Evolutionary conservation across 495 filamentous ascomycete genomes (phyloP).

Genomic region (Talaromyces proteolyticus): DNA sequence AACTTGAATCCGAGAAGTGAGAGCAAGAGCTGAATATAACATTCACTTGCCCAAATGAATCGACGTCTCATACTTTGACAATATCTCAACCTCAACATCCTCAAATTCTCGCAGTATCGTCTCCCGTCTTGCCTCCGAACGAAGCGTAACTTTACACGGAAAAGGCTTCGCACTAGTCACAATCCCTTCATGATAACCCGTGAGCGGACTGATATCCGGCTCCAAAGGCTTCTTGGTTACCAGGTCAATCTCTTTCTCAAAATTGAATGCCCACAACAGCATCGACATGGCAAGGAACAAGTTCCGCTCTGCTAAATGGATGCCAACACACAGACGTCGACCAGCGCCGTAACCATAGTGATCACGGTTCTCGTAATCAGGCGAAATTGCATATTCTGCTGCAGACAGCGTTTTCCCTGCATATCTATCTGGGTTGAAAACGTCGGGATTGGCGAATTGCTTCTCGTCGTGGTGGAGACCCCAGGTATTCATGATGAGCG

Average conservation of each 20-base stretch:
- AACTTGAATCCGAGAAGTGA: too few species aligned
- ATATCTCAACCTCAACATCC: too few species aligned
- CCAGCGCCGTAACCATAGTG: slow-evolving; percentile 32
- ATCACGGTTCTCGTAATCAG: slow-evolving; percentile 23
- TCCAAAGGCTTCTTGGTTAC: background rate
- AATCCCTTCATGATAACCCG: slow-evolving; percentile 33
- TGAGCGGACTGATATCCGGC: slow-evolving; percentile 9
- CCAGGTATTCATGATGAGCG: slow-evolving; percentile 27
- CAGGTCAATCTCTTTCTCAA: slow-evolving; percentile 9
- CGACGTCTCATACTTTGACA: too few species aligned
- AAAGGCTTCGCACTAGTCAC: slow-evolving; percentile 31
- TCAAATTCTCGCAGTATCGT: slow-evolving; percentile 33
- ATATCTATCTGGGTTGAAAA: slow-evolving; percentile 48
- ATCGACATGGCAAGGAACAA: slow-evolving; percentile 50
- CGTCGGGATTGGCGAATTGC: slow-evolving; percentile 40
- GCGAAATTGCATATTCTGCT: slow-evolving; percentile 14
- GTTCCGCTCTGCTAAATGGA: slow-evolving; percentile 52
- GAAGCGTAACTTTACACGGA: slow-evolving; percentile 17
- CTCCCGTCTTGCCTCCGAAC: slow-evolving; percentile 21
- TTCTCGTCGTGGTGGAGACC: slow-evolving; percentile 22
- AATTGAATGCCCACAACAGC: slow-evolving; percentile 41
- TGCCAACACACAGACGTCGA: slow-evolving; percentile 52
- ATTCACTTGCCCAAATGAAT: too few species aligned
- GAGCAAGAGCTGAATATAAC: too few species aligned
- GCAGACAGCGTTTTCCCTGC: slow-evolving; percentile 1